A percentile compares a stretch with the other conserved stretches of the same genome.
These are phyloP conservation scores for Metschnikowia cerradonensis DNA, from an alignment of 805 yeast genomes.

Conservation along the genomic window DNA sequence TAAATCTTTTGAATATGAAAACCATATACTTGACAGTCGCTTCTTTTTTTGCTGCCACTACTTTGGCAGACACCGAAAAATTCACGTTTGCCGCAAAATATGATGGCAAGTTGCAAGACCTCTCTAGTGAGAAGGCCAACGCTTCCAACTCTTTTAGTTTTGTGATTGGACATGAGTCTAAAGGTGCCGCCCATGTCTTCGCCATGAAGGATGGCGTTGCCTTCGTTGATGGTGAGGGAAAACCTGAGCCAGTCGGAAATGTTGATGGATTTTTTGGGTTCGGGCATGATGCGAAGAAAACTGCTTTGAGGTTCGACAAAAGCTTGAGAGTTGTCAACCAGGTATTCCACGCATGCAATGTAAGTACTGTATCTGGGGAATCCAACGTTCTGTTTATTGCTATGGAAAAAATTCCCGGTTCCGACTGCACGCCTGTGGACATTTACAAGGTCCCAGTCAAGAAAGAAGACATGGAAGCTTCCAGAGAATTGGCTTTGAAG, in stretches of 20 bases:
- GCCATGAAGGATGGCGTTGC: background rate
- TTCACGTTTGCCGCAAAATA: background rate
- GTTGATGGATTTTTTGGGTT: background rate
- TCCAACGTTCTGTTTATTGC: background rate
- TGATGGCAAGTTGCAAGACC: background rate
- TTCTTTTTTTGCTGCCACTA: background rate
- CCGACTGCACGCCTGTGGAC: background rate
- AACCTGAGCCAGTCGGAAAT: background rate
- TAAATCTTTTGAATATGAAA: background rate
- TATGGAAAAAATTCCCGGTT: background rate
- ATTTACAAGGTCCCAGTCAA: background rate
- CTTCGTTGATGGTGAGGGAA: background rate
- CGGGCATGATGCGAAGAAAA: background rate
- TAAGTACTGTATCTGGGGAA: background rate
- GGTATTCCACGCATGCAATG: background rate
- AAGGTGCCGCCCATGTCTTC: background rate
- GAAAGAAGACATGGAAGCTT: background rate
- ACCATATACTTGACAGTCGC: background rate
- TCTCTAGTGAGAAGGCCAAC: background rate
- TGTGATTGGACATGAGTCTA: background rate
- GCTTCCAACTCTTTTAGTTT: background rate
- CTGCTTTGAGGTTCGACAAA: background rate
- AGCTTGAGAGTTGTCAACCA: background rate
- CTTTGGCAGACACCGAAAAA: background rate
- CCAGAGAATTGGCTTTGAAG: background rate